Conservation (phyloP, 495 filamentous ascomycete species). For the Xylaria flabelliformis region DNA sequence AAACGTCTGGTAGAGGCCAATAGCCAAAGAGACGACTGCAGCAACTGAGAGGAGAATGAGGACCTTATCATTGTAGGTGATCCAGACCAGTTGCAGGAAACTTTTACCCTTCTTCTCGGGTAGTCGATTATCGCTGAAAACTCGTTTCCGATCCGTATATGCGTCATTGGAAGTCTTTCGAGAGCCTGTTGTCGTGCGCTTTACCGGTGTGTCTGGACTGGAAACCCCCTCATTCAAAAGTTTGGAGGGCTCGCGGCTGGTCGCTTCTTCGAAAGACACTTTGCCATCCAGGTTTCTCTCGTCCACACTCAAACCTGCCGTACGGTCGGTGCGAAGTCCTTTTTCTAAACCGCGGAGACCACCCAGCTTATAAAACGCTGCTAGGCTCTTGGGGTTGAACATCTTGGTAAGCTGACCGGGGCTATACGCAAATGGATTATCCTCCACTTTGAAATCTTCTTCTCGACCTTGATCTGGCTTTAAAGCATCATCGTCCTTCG, state of each 20-base stretch:
- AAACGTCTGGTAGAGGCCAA: conserved; percentile 74
- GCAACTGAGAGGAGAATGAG: conserved; percentile 76
- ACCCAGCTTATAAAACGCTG: conserved; percentile 72
- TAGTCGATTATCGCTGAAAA: conserved; percentile 74
- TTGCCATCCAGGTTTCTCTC: conserved; percentile 63
- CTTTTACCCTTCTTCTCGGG: conserved; percentile 76
- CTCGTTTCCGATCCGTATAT: conserved; percentile 71
- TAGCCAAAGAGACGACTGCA: conserved; percentile 72
- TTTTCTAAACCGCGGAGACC: conserved; percentile 71
- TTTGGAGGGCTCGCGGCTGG: conserved; percentile 40
- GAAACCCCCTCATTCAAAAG: conserved; percentile 40
- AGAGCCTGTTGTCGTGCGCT: conserved; percentile 29
- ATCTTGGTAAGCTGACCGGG: conserved; percentile 76
- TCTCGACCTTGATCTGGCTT: conserved; percentile 70
- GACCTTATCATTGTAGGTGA: conserved; percentile 87
- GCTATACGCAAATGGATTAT: conserved; percentile 75
- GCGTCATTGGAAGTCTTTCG: conserved; percentile 34
- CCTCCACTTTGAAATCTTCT: conserved; percentile 65
- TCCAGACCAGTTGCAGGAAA: conserved; percentile 78
- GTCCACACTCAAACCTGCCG: conserved; percentile 69
- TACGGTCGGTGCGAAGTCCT: conserved; percentile 69
- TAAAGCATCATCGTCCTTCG: conserved; percentile 61
- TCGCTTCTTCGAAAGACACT: conserved; percentile 68
- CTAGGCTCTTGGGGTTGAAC: conserved; percentile 75
- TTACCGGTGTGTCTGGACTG: conserved; percentile 43